Percentiles rank a stretch among this genome's conserved stretches.
Evolutionary conservation across 139 green algal species (phyloP).

Genomic region (Tetraselmis chui): DNA sequence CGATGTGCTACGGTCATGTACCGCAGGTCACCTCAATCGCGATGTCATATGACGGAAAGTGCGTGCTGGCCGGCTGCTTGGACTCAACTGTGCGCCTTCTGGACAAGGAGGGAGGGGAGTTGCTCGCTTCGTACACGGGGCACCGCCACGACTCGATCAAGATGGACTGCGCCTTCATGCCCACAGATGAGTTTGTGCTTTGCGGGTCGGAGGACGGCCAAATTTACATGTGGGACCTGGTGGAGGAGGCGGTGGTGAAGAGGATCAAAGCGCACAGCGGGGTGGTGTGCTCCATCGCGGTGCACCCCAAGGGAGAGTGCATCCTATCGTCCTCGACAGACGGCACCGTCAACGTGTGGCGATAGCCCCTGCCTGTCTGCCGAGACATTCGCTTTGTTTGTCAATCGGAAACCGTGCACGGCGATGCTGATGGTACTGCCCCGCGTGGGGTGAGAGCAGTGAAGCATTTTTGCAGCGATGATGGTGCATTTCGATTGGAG

Average conservation of each 20-base stretch:
- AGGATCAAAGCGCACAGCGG: slow-evolving; percentile 59
- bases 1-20: too few species aligned
- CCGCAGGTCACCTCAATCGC: slow-evolving; percentile 15
- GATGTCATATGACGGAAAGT: slow-evolving; percentile 35
- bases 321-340: slow-evolving; percentile 72
- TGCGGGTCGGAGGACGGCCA: slow-evolving; percentile 69
- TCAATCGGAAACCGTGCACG: too few species aligned
- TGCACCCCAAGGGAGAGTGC: slow-evolving; percentile 59
- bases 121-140: slow-evolving; percentile 69
- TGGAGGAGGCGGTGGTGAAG: slow-evolving; percentile 50
- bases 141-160: slow-evolving; percentile 59
- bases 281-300: slow-evolving; percentile 59
- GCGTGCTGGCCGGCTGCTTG: slow-evolving; percentile 67
- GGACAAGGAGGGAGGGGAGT: slow-evolving; percentile 52
- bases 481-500: too few species aligned
- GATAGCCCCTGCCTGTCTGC: background rate
- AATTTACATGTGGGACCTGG: slow-evolving; percentile 82
- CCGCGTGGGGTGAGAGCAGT: too few species aligned
- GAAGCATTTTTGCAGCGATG: too few species aligned
- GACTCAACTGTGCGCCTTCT: slow-evolving; percentile 61
- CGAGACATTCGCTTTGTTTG: too few species aligned
- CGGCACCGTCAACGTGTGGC: slow-evolving; percentile 71
- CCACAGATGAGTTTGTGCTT: slow-evolving; percentile 65
- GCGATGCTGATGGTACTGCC: too few species aligned
- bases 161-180: slow-evolving; percentile 71